phyloP scores from a whole-genome alignment of 148 eudicot species.

The Agrostemma githago region DNA sequence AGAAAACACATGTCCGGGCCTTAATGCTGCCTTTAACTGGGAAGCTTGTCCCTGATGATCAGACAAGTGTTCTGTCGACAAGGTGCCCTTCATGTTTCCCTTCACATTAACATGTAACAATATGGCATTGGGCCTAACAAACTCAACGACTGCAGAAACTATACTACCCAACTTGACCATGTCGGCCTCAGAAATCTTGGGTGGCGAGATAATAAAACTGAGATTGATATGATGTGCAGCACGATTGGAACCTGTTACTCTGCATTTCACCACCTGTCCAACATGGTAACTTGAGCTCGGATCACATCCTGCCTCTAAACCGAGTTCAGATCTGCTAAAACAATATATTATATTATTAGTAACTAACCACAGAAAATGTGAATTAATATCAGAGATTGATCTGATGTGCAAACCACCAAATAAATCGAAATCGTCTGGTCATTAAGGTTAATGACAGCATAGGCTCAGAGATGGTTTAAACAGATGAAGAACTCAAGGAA shows the following conservation, averaged over 20 bases:
- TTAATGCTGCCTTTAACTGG: conserved; percentile 54
- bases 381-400: not conserved
- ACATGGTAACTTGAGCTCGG: conserved; percentile 73
- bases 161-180: conserved; percentile 65
- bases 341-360: not conserved
- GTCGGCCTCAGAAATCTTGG: conserved; percentile 53
- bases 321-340: conserved; percentile 74
- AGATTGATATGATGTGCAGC: conserved; percentile 67
- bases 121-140: conserved; percentile 50
- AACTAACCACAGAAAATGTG: not conserved
- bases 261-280: conserved; percentile 95
- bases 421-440: not conserved
- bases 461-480: not conserved
- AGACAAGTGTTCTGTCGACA: conserved; percentile 73
- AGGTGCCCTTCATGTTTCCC: conserved; percentile 70
- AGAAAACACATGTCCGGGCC: conserved; percentile 81
- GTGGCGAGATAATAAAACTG: conserved; percentile 67
- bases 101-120: conserved; percentile 48
- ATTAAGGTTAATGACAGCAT: not conserved
- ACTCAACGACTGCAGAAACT: conserved; percentile 84
- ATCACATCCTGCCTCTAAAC: conserved; percentile 72
- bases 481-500: not conserved
- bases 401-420: not conserved
- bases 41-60: conserved; percentile 81
- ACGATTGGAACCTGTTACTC: conserved; percentile 76